Evolutionary conservation across 2,329 filamentous ascomycete species (phyloP), one percentile per base, ranked within the genome.

Genomic region (Botryosphaeria dothidea): DNA sequence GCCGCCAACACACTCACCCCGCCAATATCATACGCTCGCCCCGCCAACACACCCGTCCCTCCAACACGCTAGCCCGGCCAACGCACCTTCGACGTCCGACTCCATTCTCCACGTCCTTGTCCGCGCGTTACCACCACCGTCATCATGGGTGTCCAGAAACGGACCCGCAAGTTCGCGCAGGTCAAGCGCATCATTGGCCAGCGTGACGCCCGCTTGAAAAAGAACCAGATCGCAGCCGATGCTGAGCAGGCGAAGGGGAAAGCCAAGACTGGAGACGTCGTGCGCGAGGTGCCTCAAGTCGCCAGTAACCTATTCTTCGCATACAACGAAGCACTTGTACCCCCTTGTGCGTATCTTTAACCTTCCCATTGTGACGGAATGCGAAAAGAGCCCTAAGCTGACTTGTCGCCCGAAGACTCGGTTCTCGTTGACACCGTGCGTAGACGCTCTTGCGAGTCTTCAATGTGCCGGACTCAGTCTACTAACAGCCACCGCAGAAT

Each of bases 111-210:
- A 7, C 41, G 27, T 13, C n/a, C 25, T 19, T n/a, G 21, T n/a
- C 19, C 23, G 27, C 34, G 17, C 7, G 29, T 11, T 21, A 19
- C 25, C 66, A 29, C 31, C 66, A 61, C 67, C 66, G 64, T 69
- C 71, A 77, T 67, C 38, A 97, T 97, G 94, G 93, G 93, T 80
- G 87, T 93, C 71, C 87, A 89, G 68, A 97, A 96, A 83, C 92
- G 89, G 78, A 96, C 92, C 62, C 89, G 93, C 82, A 97, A 97
- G 82, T 98, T 97, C 78, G 94, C 88, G 66, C 69, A 73, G 46
- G 88, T 93, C 74, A 96, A 97, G 83, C 85, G 92, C 71, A 82
- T 97, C 62, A 93, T 97, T 71, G 89, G 91, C 56, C 88, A 91
- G 73, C 87, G 88, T 66, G 93, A 98, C 83, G 88, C 86, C 51